Conservation (phyloP, 257 asterid genomes). For the Ajuga chamaepitys region DNA sequence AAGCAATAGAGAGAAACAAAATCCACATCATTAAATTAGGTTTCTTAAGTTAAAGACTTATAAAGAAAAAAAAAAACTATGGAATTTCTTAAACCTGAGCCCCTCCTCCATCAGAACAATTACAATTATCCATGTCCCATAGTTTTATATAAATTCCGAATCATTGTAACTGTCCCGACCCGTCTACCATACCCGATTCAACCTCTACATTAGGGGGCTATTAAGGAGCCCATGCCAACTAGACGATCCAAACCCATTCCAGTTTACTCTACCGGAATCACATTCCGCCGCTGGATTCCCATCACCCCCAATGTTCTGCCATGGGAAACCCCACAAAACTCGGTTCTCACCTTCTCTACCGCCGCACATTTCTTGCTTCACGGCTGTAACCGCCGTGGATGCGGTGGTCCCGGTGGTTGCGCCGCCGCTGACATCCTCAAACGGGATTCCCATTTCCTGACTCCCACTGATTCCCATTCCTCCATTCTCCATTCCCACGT, state of each 20-base stretch:
- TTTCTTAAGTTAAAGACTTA: background rate
- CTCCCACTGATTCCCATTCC: conserved; percentile 27
- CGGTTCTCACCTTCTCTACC: conserved; percentile 32
- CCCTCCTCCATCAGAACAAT: background rate
- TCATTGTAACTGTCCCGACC: too few species aligned
- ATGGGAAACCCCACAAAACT: conserved; percentile 71
- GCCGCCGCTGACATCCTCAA: conserved; percentile 10
- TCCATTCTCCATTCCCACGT: conserved; percentile 25
- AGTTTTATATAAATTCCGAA: too few species aligned
- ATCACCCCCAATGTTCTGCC: conserved; percentile 34
- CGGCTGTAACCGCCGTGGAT: conserved; percentile 25
- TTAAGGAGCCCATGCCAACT: conserved; percentile 81
- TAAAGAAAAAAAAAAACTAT: conserved; percentile 6
- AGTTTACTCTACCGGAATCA: conserved; percentile 36
- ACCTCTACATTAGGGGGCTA: conserved; percentile 55
- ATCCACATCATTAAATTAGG: conserved; percentile 19
- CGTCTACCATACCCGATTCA: too few species aligned
- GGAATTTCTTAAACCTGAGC: background rate
- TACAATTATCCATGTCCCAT: too few species aligned
- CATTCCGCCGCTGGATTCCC: conserved; percentile 29
- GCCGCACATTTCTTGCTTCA: conserved; percentile 60
- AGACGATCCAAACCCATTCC: conserved; percentile 55
- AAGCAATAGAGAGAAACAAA: conserved; percentile 16
- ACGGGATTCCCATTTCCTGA: conserved; percentile 32
- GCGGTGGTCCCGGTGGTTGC: conserved; percentile 7